These are phyloP conservation scores for Cryptococcus maquisensis DNA, from an alignment of 1,284 basidiomycete species.

Conservation along the genomic window DNA sequence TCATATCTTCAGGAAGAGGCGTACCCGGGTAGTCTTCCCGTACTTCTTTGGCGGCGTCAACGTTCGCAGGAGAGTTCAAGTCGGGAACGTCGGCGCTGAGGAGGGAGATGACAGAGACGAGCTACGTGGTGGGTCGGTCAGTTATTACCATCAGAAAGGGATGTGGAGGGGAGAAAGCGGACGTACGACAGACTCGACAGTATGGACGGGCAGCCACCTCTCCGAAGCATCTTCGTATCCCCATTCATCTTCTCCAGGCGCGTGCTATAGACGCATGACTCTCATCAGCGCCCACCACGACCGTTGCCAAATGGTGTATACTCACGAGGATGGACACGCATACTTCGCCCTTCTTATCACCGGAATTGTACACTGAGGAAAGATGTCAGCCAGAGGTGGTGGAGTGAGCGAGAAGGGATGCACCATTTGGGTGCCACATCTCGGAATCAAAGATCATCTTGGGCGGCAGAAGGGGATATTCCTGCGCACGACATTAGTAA, in stretches of 20 bases:
- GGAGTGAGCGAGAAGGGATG: constrained; percentile 29
- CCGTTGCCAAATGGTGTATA: constrained; percentile 5
- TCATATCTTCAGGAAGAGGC: constrained; percentile 28
- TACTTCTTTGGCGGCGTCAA: constrained; percentile 91
- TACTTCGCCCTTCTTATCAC: constrained; percentile 83
- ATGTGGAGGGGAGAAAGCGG: neutral
- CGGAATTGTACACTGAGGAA: constrained; percentile 77
- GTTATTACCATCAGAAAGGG: neutral
- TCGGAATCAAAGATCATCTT: constrained; percentile 93
- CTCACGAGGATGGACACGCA: constrained; percentile 94
- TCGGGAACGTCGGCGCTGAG: constrained; percentile 89
- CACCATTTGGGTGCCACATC: constrained; percentile 99
- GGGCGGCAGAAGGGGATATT: constrained; percentile 87
- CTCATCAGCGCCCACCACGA: neutral
- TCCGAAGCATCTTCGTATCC: constrained; percentile 98
- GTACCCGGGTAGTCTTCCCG: constrained; percentile 66
- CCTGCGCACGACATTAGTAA: constrained; percentile 38
- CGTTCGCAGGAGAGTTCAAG: constrained; percentile 92
- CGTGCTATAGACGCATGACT: constrained; percentile 64
- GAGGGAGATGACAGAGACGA: constrained; percentile 92
- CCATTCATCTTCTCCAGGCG: constrained; percentile 94
- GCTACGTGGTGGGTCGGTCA: constrained; percentile 53
- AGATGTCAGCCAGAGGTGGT: neutral
- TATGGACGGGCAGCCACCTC: constrained; percentile 96
- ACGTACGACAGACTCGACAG: constrained; percentile 92